Conservation (phyloP, 345 rosid genomes). For the Hevea brasiliensis region DNA sequence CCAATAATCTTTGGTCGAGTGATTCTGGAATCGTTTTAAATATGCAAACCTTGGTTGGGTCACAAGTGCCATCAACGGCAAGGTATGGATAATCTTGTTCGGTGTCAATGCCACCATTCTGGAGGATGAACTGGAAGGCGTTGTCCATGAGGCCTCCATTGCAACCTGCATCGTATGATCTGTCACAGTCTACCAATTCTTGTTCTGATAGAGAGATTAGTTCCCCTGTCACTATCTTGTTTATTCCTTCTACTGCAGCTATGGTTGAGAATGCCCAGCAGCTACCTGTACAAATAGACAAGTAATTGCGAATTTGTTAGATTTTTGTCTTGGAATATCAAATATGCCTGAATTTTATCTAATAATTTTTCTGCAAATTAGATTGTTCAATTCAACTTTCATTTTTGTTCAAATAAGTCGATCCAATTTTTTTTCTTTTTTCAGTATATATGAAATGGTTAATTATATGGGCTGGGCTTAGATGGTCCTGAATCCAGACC, state of each 20-base stretch:
- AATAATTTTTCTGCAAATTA: too few species aligned
- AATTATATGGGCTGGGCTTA: too few species aligned
- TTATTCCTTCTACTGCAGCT: conserved; percentile 24
- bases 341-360: too few species aligned
- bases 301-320: too few species aligned
- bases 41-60: conserved; percentile 14
- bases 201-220: conserved; percentile 23
- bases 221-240: conserved; percentile 22
- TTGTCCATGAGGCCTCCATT: conserved; percentile 30
- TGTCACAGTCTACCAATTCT: conserved; percentile 28
- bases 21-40: not conserved
- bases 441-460: not conserved
- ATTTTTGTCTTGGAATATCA: too few species aligned
- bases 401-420: too few species aligned
- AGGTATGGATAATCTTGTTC: conserved; percentile 22
- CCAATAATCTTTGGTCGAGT: too few species aligned
- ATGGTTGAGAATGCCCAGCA: conserved; percentile 28
- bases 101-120: conserved; percentile 29
- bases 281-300: conserved; percentile 13
- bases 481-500: not conserved
- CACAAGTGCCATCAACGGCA: conserved; percentile 16
- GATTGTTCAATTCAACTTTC: too few species aligned
- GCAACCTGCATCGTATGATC: conserved; percentile 21
- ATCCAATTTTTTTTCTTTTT: too few species aligned
- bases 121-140: conserved; percentile 26